Base-by-base conservation (phyloP, 495 filamentous ascomycete genomes). In the Annulohypoxylon moriforme region DNA sequence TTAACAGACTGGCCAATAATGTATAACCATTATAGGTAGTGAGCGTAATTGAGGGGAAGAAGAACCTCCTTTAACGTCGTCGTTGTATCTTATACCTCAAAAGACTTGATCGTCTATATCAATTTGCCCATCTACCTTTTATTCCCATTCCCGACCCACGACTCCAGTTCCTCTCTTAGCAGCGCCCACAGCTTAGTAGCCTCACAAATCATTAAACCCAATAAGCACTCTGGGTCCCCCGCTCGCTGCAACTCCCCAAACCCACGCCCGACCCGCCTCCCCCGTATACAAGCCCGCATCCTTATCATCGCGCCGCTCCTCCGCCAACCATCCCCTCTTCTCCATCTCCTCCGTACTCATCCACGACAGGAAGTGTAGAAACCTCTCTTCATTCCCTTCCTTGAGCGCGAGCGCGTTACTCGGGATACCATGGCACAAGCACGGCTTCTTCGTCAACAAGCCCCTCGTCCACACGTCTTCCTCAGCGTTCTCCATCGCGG, bases 361-460 rank as follows among this genome's bases (percentile, higher is more conserved):
- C 31, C 68, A 70, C 56, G 63, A 69, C 34, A 75, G 24, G 14
- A 77, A 72, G 29, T 72, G 72, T 22, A 31, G 1, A 18, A 74
- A 68, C 36, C 49, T 25, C 9, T 68, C 61, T 9, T 68, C 66
- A 0, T 36, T 49, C 0, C 33, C 49, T 2, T 58, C 52, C 2
- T 53, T 47, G 14, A 76, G 42, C 18, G 66, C 72, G 4, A 92
- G 72, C 0, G 87, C 86, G 75, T 92, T 92, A 2, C 88, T 87
- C 18, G 85, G 81, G n/a, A 88, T 86, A 0, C 89, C 89, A 75
- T 91, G 89, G 74, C 89, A 91, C 16, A 92, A 71, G 67, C 85
- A 88, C 0, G 89, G 88, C 76, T 87, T 85, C 71, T 91, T 92
- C 5, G 79, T 85, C 71, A 92, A 68, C 46, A 90, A 50, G 3